Percentiles rank a stretch among this genome's conserved stretches.
These are phyloP conservation scores for Tetrahymena borealis DNA, from an alignment of 73 alveolate genomes.

Conservation along the genomic window DNA sequence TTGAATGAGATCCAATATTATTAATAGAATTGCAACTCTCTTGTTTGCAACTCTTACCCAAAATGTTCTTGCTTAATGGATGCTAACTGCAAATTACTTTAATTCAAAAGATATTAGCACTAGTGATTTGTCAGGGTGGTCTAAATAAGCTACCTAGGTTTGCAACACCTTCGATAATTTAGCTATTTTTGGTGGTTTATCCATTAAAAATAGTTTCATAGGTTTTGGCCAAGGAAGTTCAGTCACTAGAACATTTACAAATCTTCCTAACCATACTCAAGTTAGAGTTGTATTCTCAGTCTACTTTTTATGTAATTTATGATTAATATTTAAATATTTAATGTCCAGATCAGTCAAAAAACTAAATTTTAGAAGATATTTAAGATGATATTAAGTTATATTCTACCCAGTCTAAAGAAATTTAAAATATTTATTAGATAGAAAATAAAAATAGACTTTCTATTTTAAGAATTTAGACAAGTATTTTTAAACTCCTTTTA, in stretches of 20 bases:
- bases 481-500: too few relatives aligned
- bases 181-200: not conserved
- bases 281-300: not conserved
- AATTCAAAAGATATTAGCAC: not conserved
- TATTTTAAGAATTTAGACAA: too few relatives aligned
- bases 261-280: not conserved
- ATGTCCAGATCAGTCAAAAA: not conserved
- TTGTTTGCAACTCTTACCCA: not conserved
- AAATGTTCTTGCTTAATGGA: not conserved
- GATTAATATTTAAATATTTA: not conserved
- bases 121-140: not conserved
- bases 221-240: not conserved
- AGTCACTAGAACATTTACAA: not conserved
- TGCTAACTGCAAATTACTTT: not conserved
- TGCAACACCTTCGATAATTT: not conserved
- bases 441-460: too few relatives aligned
- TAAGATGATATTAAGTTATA: too few relatives aligned
- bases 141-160: not conserved
- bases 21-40: not conserved
- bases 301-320: not conserved
- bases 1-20: not conserved
- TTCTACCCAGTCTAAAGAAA: too few relatives aligned
- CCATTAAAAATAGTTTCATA: not conserved
- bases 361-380: not conserved
- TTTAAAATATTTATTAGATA: too few relatives aligned